A percentile compares a stretch with the other conserved stretches of the same genome.
phyloP scores from a whole-genome alignment of 345 rosid species.

The Punica granatum region DNA sequence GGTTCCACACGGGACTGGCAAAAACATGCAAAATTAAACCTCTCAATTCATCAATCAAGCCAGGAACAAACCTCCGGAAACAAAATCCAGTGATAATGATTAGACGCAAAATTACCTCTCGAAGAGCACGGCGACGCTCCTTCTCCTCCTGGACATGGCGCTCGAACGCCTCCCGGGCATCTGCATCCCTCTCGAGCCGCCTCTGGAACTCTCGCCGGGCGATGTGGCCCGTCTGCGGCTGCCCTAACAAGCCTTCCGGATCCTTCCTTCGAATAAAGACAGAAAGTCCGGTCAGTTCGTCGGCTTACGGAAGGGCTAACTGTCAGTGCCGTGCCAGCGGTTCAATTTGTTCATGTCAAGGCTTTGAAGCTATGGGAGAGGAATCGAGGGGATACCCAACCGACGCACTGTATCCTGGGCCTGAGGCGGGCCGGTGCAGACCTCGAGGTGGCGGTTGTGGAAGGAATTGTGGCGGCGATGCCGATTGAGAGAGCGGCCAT shows the following conservation, averaged over 20 bases:
- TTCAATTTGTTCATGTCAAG: neutral
- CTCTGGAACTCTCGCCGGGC: conserved; percentile 69
- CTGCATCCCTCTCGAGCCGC: conserved; percentile 66
- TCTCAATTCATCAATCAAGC: neutral
- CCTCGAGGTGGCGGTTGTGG: conserved; percentile 21
- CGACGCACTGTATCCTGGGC: conserved; percentile 44
- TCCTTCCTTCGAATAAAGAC: conserved; percentile 37
- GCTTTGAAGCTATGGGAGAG: neutral
- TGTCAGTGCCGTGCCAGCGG: neutral
- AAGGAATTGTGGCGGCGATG: conserved; percentile 21
- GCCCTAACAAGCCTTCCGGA: conserved; percentile 71
- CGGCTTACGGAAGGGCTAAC: neutral
- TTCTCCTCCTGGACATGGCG: conserved; percentile 63
- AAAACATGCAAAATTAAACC: conserved; percentile 5
- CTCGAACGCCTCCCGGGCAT: conserved; percentile 75
- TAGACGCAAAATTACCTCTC: conserved; percentile 33
- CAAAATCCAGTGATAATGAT: neutral
- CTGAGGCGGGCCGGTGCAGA: conserved; percentile 10
- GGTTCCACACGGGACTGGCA: conserved; percentile 68
- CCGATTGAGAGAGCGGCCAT: conserved; percentile 64
- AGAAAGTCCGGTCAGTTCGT: conserved; percentile 1
- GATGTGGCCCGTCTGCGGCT: conserved; percentile 64
- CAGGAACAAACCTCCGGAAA: neutral
- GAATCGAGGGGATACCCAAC: conserved; percentile 39
- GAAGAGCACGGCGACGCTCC: conserved; percentile 71